phyloP scores from a whole-genome alignment of 225 moss, liverwort and hornwort species.

The Bryum argenteum region DNA sequence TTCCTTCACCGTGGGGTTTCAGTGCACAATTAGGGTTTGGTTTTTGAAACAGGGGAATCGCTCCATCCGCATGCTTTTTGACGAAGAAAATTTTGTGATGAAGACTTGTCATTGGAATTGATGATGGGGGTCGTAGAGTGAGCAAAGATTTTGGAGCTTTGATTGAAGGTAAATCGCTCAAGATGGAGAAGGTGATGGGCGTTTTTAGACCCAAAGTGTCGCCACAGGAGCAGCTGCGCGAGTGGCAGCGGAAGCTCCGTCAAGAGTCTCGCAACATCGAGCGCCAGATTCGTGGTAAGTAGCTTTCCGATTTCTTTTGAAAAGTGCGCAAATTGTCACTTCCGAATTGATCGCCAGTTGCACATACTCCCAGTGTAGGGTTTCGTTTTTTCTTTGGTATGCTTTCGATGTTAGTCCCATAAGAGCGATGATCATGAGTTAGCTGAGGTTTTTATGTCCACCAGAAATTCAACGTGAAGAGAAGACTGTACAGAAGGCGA shows the following conservation, averaged over 20 bases:
- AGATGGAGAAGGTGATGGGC: conserved; percentile 64
- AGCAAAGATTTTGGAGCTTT: background rate
- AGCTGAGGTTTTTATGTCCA: conserved; percentile 17
- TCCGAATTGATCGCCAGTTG: background rate
- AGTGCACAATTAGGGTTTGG: conserved; percentile 9
- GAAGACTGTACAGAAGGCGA: conserved; percentile 91
- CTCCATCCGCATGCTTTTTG: too few species aligned
- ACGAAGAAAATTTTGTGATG: background rate
- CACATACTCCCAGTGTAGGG: background rate
- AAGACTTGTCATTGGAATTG: background rate
- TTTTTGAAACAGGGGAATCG: conserved; percentile 22
- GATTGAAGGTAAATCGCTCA: background rate
- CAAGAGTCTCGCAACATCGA: conserved; percentile 91
- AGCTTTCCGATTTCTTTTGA: background rate
- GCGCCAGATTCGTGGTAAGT: conserved; percentile 86
- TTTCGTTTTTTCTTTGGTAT: background rate
- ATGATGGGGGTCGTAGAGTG: background rate
- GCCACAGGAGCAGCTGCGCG: conserved; percentile 92
- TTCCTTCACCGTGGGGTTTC: background rate
- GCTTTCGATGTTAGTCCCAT: background rate
- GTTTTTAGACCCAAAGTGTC: conserved; percentile 72
- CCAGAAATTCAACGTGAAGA: conserved; percentile 97
- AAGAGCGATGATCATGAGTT: background rate
- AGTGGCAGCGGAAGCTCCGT: conserved; percentile 93
- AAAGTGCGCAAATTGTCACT: background rate